Base-by-base conservation (phyloP, 2,329 filamentous ascomycete genomes). In the Trichophyton verrucosum region DNA sequence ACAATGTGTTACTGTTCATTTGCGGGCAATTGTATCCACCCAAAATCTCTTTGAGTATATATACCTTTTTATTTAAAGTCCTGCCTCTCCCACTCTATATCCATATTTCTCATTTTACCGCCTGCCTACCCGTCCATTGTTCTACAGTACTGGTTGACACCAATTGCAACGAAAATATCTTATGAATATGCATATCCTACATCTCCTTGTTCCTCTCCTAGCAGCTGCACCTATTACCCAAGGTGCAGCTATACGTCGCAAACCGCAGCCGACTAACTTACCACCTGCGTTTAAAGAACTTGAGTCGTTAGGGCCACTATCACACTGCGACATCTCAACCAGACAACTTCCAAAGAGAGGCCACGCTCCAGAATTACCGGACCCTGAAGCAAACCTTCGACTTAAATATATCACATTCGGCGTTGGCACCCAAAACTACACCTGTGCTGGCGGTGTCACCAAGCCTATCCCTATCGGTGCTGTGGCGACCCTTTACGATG, bases 341-440 rank as follows among this genome's bases (percentile, higher is more conserved):
- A 47, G 30, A 11, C n/a, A 24, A 1, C 58, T 64, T 40, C 63
- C 63, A n/a, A 38, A 69, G 11, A 61, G 64, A 30, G 60, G 66
- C 7, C 66, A 68, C 15, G 59, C 62, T 2, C 40, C 60, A 11
- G 55, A 64, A 3, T 69, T 77, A 1, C 70, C 73, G 13, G 36
- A 36, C 4, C 73, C 73, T 8, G 65, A 68, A 2, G 44, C 60
- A 5, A 65, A 65, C 17, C 60, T 74, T 42, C 66, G 63, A 7
- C 74, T 81, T 57, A 71, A 77, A 61, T 73, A 76, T 63, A 67
- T 81, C 57, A 74, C 75, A 4, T 64, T 79, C 20, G 79, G 78
- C 60, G 69, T 73, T 24, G 79, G 79, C 44, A 78, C 76, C 11
- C 78, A 81, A 63, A 81, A 80, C 70, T 81, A 80, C 66, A 76